A percentile compares a stretch with the other conserved stretches of the same genome.
These are phyloP conservation scores for Monosporascus sp. DNA, from an alignment of 2,329 filamentous ascomycete genomes.

Conservation along the genomic window DNA sequence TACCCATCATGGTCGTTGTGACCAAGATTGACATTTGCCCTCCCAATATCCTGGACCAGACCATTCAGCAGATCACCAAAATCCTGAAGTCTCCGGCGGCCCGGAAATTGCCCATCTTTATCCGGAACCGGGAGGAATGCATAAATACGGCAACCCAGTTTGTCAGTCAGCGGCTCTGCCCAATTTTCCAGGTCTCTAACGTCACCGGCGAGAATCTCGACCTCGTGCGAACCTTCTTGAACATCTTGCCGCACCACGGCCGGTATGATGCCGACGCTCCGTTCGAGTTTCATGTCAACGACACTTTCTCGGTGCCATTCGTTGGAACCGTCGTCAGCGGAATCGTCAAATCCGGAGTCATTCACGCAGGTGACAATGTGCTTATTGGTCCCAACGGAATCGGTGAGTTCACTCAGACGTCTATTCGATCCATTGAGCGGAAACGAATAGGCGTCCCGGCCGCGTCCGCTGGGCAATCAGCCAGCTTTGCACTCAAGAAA, in stretches of 20 bases:
- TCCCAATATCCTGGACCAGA: constrained; percentile 90
- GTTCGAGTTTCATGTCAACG: constrained; percentile 94
- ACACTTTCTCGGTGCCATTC: constrained; percentile 96
- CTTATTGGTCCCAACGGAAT: constrained; percentile 86
- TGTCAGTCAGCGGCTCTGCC: constrained; percentile 89
- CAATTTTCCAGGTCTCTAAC: constrained; percentile 96
- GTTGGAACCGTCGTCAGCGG: constrained; percentile 95
- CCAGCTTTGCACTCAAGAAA: constrained; percentile 83
- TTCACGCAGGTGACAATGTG: constrained; percentile 86
- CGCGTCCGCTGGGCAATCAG: constrained; percentile 86
- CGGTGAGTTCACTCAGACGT: constrained; percentile 82
- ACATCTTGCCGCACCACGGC: constrained; percentile 90
- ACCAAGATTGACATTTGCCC: constrained; percentile 99
- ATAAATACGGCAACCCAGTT: constrained; percentile 96
- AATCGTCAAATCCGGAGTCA: constrained; percentile 80
- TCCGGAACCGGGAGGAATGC: constrained; percentile 85
- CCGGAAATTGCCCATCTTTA: constrained; percentile 91
- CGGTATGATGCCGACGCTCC: constrained; percentile 83
- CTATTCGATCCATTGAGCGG: constrained; percentile 86
- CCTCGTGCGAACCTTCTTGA: constrained; percentile 85
- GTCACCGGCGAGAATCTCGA: constrained; percentile 90
- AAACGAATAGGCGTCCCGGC: constrained; percentile 87
- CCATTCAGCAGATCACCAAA: constrained; percentile 81
- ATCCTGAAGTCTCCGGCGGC: constrained; percentile 93
- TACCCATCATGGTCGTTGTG: constrained; percentile 95